Base-by-base conservation (phyloP, 75 land plant species). In the Pseudotsuga menziesii region DNA sequence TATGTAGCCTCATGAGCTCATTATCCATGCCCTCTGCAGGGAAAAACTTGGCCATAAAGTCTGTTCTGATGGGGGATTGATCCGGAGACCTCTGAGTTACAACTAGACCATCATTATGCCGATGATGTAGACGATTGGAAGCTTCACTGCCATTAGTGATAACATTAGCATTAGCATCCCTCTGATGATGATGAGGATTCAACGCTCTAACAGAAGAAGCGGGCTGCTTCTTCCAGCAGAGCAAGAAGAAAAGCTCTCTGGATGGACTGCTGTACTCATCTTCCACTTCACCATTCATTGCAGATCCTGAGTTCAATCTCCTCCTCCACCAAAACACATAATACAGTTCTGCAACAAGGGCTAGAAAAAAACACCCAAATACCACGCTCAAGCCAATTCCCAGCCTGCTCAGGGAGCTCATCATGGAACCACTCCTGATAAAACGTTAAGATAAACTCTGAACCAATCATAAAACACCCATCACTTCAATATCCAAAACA, bases 311-410 rank as follows among this genome's bases (percentile, higher is more conserved):
- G 7, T 57, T 57, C 25, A 62, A 55, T 74, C 82, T 82, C 83
- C 78, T 87, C 80, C 83, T 88, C 94, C 94, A 88, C 76, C 86
- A 86, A 14, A 92, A 75, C 13, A 92, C 41, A 72, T 92, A 92
- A 77, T 88, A 92, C 64, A 92, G 79, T 78, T 92, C 94, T 56
- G 85, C 90, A 61, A 90, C 75, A 1, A 92, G 80, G 15, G 88
- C 88, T 15, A 92, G 69, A 15, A 90, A 23, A 52, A 92, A 87
- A 61, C 78, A 86, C 22, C 83, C 88, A 60, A 91, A 88, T 4
- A 92, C 90, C 17, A 90, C 44, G 61, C 89, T 86, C 58, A 92
- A 69, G 23, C 88, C 87, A 70, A 90, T 83, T 13, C 88, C 92
- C 56, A 92, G 80, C 14, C 84, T 72, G 76, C 93, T 84, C 77